Evolutionary conservation across 306 rosid genomes (phyloP).

Genomic region (Glycine tomentella): DNA sequence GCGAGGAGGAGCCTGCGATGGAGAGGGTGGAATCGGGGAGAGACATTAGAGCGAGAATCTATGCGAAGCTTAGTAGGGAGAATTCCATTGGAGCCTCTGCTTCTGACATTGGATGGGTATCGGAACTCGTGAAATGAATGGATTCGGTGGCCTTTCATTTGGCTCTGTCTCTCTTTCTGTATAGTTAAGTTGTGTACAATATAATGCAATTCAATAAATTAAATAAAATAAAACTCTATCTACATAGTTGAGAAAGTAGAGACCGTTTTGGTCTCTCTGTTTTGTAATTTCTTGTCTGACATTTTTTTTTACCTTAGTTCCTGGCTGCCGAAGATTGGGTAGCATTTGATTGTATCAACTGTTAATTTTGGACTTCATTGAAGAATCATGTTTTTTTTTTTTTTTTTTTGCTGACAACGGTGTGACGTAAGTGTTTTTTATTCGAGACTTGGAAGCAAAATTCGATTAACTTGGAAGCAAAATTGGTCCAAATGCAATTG

Average conservation of each 20-base stretch:
- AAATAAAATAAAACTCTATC: constrained; percentile 4
- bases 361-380: constrained; percentile 4
- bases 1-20: constrained; percentile 68
- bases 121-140: constrained; percentile 63
- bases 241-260: constrained; percentile 37
- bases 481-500: neutral
- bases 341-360: constrained; percentile 39
- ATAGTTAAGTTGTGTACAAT: too few species aligned
- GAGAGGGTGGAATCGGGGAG: constrained; percentile 92
- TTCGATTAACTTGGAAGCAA: neutral
- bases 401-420: neutral
- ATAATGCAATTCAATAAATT: neutral
- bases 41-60: constrained; percentile 70
- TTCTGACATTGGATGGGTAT: constrained; percentile 75
- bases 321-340: constrained; percentile 40
- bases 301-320: neutral
- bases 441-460: constrained; percentile 16
- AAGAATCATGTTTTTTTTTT: neutral
- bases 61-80: constrained; percentile 70
- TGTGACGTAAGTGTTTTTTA: neutral
- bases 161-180: too few species aligned
- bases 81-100: constrained; percentile 52
- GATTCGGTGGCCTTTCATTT: constrained; percentile 43
- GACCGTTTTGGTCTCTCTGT: neutral
- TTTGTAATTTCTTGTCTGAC: constrained; percentile 28